Evolutionary conservation across 2,329 filamentous ascomycete genomes (phyloP).

Genomic region (Ophiostoma australiae): DNA sequence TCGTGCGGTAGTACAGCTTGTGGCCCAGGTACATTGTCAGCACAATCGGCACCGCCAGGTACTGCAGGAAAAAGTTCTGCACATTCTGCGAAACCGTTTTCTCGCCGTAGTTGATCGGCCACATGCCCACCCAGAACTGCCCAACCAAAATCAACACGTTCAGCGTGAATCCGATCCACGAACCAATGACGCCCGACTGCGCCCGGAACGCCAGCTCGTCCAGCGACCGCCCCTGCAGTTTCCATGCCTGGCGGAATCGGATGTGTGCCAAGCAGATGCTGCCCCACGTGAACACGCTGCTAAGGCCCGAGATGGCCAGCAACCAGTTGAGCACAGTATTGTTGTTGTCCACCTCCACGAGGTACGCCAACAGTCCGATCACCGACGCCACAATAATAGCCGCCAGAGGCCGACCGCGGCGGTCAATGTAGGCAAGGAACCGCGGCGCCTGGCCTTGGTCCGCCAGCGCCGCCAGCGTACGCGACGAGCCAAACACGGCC

Average conservation of each 20-base stretch:
- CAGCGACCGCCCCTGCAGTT: slow-evolving; percentile 60
- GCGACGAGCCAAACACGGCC: slow-evolving; percentile 83
- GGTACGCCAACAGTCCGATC: slow-evolving; percentile 71
- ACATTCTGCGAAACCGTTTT: slow-evolving; percentile 46
- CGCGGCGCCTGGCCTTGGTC: slow-evolving; percentile 79
- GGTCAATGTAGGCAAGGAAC: slow-evolving; percentile 75
- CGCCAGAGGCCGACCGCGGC: slow-evolving; percentile 70
- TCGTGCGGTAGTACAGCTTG: slow-evolving; percentile 69
- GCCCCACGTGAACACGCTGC: slow-evolving; percentile 72
- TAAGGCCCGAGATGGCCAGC: slow-evolving; percentile 66
- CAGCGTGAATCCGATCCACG: slow-evolving; percentile 71
- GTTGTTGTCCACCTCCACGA: slow-evolving; percentile 60
- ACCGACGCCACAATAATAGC: slow-evolving; percentile 63
- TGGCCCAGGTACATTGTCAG: slow-evolving; percentile 65
- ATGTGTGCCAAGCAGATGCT: slow-evolving; percentile 89
- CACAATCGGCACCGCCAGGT: slow-evolving; percentile 66
- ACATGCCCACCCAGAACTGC: slow-evolving; percentile 84
- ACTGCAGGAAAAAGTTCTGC: slow-evolving; percentile 67
- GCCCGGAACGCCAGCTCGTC: slow-evolving; percentile 76
- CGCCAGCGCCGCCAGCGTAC: slow-evolving; percentile 82
- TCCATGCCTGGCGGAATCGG: slow-evolving; percentile 82
- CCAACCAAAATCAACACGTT: slow-evolving; percentile 72
- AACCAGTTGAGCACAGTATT: slow-evolving; percentile 72
- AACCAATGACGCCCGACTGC: slow-evolving; percentile 73
- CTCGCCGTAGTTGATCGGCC: slow-evolving; percentile 58